Percentiles rank a stretch among this genome's conserved stretches.
phyloP scores from a whole-genome alignment of 2,329 filamentous ascomycete genomes.

The Penicillium nordicum region DNA sequence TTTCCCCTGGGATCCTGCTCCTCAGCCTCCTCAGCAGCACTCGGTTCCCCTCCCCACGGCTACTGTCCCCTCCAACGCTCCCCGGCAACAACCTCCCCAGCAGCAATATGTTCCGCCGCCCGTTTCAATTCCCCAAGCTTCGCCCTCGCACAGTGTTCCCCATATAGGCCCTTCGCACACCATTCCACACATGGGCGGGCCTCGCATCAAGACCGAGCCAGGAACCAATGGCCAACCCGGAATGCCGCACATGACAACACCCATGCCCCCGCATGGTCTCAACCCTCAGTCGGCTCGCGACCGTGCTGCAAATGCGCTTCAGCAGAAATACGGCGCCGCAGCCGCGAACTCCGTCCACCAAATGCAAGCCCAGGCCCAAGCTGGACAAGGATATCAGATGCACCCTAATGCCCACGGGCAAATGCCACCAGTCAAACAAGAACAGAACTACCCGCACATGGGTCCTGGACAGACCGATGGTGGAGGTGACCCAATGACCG shows the following conservation, averaged over 20 bases:
- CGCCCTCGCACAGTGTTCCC: constrained; percentile 27
- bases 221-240: constrained; percentile 38
- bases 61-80: constrained; percentile 46
- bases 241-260: constrained; percentile 36
- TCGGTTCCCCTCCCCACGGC: constrained; percentile 37
- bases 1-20: constrained; percentile 94
- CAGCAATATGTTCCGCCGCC: constrained; percentile 37
- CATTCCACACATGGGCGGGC: constrained; percentile 31
- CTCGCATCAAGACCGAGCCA: constrained; percentile 54
- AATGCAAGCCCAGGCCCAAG: constrained; percentile 42
- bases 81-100: constrained; percentile 33
- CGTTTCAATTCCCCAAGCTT: constrained; percentile 34
- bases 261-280: constrained; percentile 31
- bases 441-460: constrained; percentile 40
- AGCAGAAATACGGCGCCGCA: constrained; percentile 46
- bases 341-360: constrained; percentile 45
- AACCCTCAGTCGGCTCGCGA: constrained; percentile 53
- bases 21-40: constrained; percentile 46
- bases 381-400: constrained; percentile 35
- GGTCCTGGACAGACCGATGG: constrained; percentile 71
- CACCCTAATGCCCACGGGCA: constrained; percentile 32
- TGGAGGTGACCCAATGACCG: constrained; percentile 52
- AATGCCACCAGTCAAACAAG: constrained; percentile 43
- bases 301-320: constrained; percentile 51
- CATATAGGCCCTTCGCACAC: constrained; percentile 31